A percentile compares a stretch with the other conserved stretches of the same genome.
phyloP scores from a whole-genome alignment of 805 yeast genomes.

The Candida gorgasii region DNA sequence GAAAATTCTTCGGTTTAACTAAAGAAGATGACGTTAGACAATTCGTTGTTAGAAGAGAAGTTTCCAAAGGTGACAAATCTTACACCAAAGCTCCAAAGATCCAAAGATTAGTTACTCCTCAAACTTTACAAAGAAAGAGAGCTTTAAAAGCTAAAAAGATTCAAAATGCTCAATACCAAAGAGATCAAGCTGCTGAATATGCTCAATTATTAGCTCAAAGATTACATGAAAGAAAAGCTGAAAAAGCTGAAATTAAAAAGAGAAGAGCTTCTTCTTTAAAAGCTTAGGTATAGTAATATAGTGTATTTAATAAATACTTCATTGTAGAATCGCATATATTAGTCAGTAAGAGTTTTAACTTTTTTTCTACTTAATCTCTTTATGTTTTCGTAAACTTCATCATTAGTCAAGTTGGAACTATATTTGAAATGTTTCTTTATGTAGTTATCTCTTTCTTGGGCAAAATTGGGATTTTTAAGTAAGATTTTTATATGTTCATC shows the following conservation, averaged over 20 bases:
- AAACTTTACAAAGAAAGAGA: conserved; percentile 98
- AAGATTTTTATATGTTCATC: conserved; percentile 69
- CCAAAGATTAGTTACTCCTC: conserved; percentile 99
- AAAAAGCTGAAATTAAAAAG: conserved; percentile 97
- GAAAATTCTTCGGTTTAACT: conserved; percentile 98
- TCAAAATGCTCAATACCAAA: conserved; percentile 96
- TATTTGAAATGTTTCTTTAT: conserved; percentile 54
- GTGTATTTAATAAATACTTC: conserved; percentile 24
- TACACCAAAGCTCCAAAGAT: conserved; percentile 99
- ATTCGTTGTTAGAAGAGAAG: conserved; percentile 97
- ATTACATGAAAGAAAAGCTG: conserved; percentile 97
- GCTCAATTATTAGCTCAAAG: conserved; percentile 98
- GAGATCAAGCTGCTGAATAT: conserved; percentile 99
- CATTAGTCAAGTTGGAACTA: conserved; percentile 50
- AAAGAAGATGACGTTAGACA: conserved; percentile 88
- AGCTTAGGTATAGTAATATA: conserved; percentile 51
- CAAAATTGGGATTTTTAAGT: conserved; percentile 76
- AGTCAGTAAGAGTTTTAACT: too few relatives aligned
- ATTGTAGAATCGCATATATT: too few relatives aligned
- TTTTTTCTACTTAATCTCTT: conserved; percentile 44
- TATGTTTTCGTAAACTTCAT: conserved; percentile 63
- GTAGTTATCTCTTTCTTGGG: conserved; percentile 64
- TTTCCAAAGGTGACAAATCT: conserved; percentile 95
- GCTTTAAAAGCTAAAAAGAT: conserved; percentile 90
- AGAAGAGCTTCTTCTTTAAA: conserved; percentile 99